Percentiles rank a stretch among this genome's conserved stretches.
These are phyloP conservation scores for Fusarium papillatum DNA, from an alignment of 2,329 filamentous ascomycete species.

Conservation along the genomic window DNA sequence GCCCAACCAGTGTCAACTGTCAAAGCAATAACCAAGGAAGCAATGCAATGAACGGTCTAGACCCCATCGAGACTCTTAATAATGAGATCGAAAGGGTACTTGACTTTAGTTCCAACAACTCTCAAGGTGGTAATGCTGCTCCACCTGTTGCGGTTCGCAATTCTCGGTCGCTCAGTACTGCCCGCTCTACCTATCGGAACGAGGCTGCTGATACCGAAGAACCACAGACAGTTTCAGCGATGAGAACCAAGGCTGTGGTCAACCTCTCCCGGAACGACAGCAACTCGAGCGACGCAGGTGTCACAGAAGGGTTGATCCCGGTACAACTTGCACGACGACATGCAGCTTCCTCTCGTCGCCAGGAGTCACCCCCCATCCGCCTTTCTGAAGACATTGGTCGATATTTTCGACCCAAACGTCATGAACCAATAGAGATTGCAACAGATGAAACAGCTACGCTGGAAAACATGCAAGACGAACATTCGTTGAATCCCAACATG, in stretches of 20 bases:
- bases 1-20: neutral
- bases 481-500: constrained; percentile 17
- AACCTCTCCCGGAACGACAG: constrained; percentile 51
- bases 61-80: constrained; percentile 27
- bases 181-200: neutral
- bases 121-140: neutral
- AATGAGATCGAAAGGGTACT: constrained; percentile 16
- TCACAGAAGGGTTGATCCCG: constrained; percentile 32
- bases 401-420: constrained; percentile 45
- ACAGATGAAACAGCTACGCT: constrained; percentile 51
- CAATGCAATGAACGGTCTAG: constrained; percentile 3
- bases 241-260: constrained; percentile 48
- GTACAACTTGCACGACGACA: constrained; percentile 42
- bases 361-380: constrained; percentile 12
- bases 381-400: constrained; percentile 45
- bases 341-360: constrained; percentile 9
- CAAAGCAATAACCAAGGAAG: constrained; percentile 1
- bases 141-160: neutral
- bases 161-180: constrained; percentile 1
- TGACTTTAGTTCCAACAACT: neutral
- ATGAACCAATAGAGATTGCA: constrained; percentile 49
- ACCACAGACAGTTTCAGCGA: constrained; percentile 22
- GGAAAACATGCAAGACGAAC: constrained; percentile 19
- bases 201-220: neutral
- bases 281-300: constrained; percentile 46